These are phyloP conservation scores for Pestalotiopsis sp. DNA, from an alignment of 2,329 filamentous ascomycete genomes.

Conservation along the genomic window DNA sequence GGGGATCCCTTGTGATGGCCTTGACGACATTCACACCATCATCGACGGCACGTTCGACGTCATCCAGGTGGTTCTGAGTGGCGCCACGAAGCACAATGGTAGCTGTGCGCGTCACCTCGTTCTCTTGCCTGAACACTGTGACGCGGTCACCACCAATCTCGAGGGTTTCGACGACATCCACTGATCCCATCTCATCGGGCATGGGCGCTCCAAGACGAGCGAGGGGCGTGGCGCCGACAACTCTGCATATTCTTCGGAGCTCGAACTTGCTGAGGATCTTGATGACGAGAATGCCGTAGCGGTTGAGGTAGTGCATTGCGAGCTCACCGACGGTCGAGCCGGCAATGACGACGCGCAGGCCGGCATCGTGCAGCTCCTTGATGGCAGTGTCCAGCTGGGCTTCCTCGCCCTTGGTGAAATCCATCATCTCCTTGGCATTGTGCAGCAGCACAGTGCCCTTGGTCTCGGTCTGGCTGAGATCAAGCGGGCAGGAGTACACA, in stretches of 20 bases:
- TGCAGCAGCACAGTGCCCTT: slow-evolving; percentile 97
- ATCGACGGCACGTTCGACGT: slow-evolving; percentile 94
- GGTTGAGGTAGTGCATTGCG: slow-evolving; percentile 96
- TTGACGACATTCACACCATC: slow-evolving; percentile 99
- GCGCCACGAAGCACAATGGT: slow-evolving; percentile 93
- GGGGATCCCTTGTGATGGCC: slow-evolving; percentile 91
- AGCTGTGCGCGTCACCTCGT: slow-evolving; percentile 87
- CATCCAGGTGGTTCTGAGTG: slow-evolving; percentile 97
- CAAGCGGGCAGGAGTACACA: slow-evolving; percentile 94
- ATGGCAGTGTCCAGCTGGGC: slow-evolving; percentile 84
- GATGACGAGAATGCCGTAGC: slow-evolving; percentile 93
- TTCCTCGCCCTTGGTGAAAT: slow-evolving; percentile 98
- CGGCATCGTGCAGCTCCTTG: slow-evolving; percentile 95
- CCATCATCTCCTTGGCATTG: slow-evolving; percentile 97
- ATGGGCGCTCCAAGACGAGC: slow-evolving; percentile 95
- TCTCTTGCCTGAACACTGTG: slow-evolving; percentile 96
- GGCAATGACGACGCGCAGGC: slow-evolving; percentile 87
- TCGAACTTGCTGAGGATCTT: slow-evolving; percentile 99
- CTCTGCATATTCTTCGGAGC: slow-evolving; percentile 89
- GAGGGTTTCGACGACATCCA: slow-evolving; percentile 94
- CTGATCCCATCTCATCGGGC: slow-evolving; percentile 98
- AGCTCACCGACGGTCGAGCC: slow-evolving; percentile 94
- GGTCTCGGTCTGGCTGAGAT: slow-evolving; percentile 95
- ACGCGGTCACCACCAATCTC: slow-evolving; percentile 98
- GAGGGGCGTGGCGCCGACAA: slow-evolving; percentile 94